These are phyloP conservation scores for Geotrichum reessii DNA, from an alignment of 1,139 yeast genomes.

Conservation along the genomic window DNA sequence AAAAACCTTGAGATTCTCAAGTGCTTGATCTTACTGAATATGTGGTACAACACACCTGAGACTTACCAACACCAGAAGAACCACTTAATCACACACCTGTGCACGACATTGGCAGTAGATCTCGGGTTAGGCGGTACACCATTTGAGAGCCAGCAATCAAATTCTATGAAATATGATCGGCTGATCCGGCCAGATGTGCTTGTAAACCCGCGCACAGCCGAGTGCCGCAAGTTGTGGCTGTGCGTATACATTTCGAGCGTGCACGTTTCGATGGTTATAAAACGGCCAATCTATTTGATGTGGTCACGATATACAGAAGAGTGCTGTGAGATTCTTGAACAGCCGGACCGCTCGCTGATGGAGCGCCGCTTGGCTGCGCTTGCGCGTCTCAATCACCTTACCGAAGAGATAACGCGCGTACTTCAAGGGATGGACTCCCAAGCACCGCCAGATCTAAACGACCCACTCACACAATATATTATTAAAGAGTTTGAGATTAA, in stretches of 20 bases:
- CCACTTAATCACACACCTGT: constrained; percentile 60
- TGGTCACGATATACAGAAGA: constrained; percentile 57
- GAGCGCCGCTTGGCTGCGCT: constrained; percentile 47
- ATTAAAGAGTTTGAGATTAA: constrained; percentile 27
- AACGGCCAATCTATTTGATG: constrained; percentile 29
- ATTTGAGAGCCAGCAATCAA: constrained; percentile 18
- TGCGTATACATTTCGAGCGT: constrained; percentile 31
- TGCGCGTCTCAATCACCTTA: constrained; percentile 52
- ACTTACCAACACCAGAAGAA: constrained; percentile 71
- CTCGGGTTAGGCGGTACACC: constrained; percentile 56
- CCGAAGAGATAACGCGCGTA: constrained; percentile 50
- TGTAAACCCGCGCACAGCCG: constrained; percentile 35
- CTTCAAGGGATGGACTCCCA: constrained; percentile 26
- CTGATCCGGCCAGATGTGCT: constrained; percentile 37
- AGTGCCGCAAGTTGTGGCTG: constrained; percentile 35
- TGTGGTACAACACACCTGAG: constrained; percentile 85
- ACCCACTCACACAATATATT: constrained; percentile 25
- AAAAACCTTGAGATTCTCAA: constrained; percentile 66
- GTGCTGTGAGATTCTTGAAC: constrained; percentile 49
- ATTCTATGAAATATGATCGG: constrained; percentile 29
- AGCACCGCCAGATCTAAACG: constrained; percentile 31
- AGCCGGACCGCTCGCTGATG: constrained; percentile 28
- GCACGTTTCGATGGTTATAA: constrained; percentile 31
- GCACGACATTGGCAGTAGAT: constrained; percentile 69
- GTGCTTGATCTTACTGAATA: constrained; percentile 52